Conservation (phyloP, 108 stramenopile genomes). For the Cyclotella sp. region DNA sequence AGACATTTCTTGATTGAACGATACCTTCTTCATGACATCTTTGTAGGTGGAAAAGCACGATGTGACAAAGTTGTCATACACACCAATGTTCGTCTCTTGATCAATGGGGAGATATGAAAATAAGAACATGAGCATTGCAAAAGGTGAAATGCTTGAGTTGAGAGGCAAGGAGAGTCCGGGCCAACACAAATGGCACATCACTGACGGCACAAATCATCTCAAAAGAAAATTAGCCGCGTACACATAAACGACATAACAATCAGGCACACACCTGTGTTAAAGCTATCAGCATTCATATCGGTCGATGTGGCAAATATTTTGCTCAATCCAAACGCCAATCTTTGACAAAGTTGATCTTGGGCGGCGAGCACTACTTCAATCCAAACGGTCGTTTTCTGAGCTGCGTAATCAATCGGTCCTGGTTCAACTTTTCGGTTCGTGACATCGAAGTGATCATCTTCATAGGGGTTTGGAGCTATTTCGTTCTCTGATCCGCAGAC, state of each 20-base stretch:
- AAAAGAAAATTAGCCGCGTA: too few species aligned
- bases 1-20: conserved; percentile 47
- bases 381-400: conserved; percentile 47
- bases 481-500: conserved; percentile 56
- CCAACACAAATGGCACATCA: too few species aligned
- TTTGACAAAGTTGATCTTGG: conserved; percentile 55
- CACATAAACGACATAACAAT: neutral
- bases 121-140: too few species aligned
- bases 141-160: too few species aligned
- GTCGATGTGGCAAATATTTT: conserved; percentile 44
- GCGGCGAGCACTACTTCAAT: conserved; percentile 31
- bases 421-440: conserved; percentile 32
- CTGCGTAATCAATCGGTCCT: conserved; percentile 28
- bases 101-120: too few species aligned
- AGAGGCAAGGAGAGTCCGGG: too few species aligned
- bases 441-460: conserved; percentile 42
- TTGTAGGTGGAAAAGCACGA: conserved; percentile 43
- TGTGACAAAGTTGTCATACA: conserved; percentile 55
- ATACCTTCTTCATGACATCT: conserved; percentile 50
- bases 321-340: conserved; percentile 53
- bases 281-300: conserved; percentile 11
- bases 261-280: conserved; percentile 11
- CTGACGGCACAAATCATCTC: too few species aligned
- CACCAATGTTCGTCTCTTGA: conserved; percentile 37
- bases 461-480: conserved; percentile 28